Evolutionary conservation across 2,329 filamentous ascomycete genomes (phyloP), one percentile per base, ranked within the genome.

Genomic region (Trichoderma endophyticum): DNA sequence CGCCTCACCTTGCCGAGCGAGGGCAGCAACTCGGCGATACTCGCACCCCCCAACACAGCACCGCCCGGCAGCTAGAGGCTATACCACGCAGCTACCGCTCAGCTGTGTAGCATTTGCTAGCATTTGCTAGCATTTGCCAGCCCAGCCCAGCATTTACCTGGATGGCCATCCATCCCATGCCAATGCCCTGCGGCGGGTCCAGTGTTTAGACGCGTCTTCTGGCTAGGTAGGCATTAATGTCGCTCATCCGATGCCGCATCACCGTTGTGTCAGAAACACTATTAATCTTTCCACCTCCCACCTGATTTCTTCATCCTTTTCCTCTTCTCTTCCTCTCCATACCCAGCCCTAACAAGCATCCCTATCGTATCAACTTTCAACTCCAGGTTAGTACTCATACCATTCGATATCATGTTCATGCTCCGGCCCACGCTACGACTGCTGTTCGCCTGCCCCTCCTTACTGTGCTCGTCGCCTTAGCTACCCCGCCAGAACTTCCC

Each of bases 231-330:
- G 61, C 61, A 66, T 71, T 32, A 36, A 64, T 71, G 28, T 59
- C 70, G 54, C 70, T 71, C 70, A 72, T 70, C 71, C 71, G 71
- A 72, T 72, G 65, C 71, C 71, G 71, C 71, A 70, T 70, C 70
- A 70, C 66, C 36, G 39, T 71, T 62, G 57, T 60, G 48, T 34
- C 60, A 67, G 63, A 71, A 67, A 48, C 54, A 43, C 28, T 72
- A 68, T 72, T 72, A 72, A 72, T 72, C 70, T 72, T 72, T 71
- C 68, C 30, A 64, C 69, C 66, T 60, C 68, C 61, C 61, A 71
- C 63, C 69, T 69, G 48, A 39, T 54, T 36, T 66, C 72, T 64
- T 56, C 26, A 48, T 68, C 30, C 56, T 30, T 32, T 28, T 57
- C 54, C 26, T 72, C 54, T 69, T 57, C 24, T 54, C 51, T 43